Evolutionary conservation across 2,329 filamentous ascomycete genomes (phyloP), one percentile per base, ranked within the genome.

Genomic region (Hypoxylon sp.): DNA sequence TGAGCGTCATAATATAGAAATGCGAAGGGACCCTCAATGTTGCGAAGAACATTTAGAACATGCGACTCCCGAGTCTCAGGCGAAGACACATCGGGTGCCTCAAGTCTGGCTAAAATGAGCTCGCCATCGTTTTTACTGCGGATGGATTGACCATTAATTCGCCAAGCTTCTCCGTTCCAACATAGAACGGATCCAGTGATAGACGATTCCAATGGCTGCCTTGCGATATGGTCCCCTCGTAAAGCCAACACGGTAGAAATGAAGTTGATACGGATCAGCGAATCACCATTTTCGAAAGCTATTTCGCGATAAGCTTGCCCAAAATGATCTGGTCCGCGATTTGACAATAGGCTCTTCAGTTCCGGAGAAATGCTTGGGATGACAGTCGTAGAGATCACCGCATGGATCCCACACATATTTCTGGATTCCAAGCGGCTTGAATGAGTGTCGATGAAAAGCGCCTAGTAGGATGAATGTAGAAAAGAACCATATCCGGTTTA

Each of bases 131-230:
- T 71, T 48, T 67, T 98, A 63, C 89, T 92, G 5, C 75, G 64
- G n/a, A 97, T 83, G 0, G 78, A 74, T 9, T 85, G 73, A 34
- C 84, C 85, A 7, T 80, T 80, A 53, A 97, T 85, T 63, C 87
- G 90, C 96, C 96, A 99, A 0, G 94, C 95, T 78, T 99, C 96
- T 46, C 96, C 96, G 76, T 99, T 99, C 96, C 96, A 99, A 84
- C 95, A 98, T 1, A 99, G 84, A 0, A 93, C 83, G 0, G 91
- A 93, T 3, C 85, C 84, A 0, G 85, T 85, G 0, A 73, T 69
- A 2, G 76, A 38, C 70, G 91, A 87, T 45, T 86, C 79, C 3
- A 97, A 86, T 1, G 96, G 96, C 78, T 98, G 96, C 34, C 81
- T 77, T 5, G 90, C 88, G 53, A 96, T 77, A 68, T 87, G 83